These are phyloP conservation scores for Cyclotella atomus DNA, from an alignment of 108 stramenopile genomes.

Conservation along the genomic window DNA sequence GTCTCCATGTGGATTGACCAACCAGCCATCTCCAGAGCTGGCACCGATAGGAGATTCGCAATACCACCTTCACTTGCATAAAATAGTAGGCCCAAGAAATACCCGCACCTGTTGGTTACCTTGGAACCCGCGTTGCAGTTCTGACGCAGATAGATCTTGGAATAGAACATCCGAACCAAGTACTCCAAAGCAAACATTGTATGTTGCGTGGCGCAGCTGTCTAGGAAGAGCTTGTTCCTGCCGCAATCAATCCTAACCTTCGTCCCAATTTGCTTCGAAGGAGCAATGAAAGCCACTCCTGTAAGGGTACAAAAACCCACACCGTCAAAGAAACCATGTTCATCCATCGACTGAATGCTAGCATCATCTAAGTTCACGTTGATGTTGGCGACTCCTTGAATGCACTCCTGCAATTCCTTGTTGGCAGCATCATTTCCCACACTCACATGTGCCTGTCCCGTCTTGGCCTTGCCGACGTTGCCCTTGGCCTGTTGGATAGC, in stretches of 20 bases:
- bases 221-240: not conserved
- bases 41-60: not conserved
- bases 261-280: not conserved
- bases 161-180: not conserved
- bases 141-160: not conserved
- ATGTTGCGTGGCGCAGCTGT: slow-evolving; percentile 5
- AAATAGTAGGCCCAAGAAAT: not conserved
- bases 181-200: not conserved
- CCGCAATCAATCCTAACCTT: not conserved
- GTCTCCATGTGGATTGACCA: not conserved
- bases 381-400: not conserved
- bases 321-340: not conserved
- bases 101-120: slow-evolving; percentile 5
- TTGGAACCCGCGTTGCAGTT: not conserved
- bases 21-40: not conserved
- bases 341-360: not conserved
- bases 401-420: slow-evolving; percentile 13
- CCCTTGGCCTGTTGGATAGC: too few species aligned
- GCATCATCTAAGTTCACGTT: not conserved
- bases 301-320: too few species aligned
- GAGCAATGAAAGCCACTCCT: not conserved
- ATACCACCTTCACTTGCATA: not conserved
- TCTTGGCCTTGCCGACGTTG: not conserved
- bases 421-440: not conserved
- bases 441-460: slow-evolving; percentile 4